A percentile compares a stretch with the other conserved stretches of the same genome.
Evolutionary conservation across 257 asterid genomes (phyloP).

Genomic region (Linaria vulgaris): DNA sequence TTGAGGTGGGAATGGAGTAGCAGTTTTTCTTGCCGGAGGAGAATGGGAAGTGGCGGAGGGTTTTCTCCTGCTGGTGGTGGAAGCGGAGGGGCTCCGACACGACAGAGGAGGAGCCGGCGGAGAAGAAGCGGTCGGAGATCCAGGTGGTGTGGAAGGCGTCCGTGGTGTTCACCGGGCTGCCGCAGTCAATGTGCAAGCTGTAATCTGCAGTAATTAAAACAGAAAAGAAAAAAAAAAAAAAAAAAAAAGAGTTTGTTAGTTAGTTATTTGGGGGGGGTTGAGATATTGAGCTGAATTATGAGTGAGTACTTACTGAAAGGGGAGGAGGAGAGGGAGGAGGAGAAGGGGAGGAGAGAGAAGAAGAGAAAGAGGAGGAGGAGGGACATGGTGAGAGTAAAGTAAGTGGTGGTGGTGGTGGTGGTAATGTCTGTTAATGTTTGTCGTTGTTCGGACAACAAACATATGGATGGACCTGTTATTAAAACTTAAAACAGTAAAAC

Average conservation of each 20-base stretch:
- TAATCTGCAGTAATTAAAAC: slow-evolving; percentile 60
- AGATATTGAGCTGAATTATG: neutral
- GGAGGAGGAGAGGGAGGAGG: slow-evolving; percentile 27
- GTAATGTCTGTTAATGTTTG: slow-evolving; percentile 17
- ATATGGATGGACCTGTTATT: no score
- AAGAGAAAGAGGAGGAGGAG: slow-evolving; percentile 27
- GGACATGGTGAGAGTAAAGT: slow-evolving; percentile 29
- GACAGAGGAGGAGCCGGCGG: slow-evolving; percentile 68
- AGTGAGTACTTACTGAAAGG: slow-evolving; percentile 41
- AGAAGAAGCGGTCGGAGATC: slow-evolving; percentile 83
- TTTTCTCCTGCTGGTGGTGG: slow-evolving; percentile 75
- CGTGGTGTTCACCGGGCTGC: slow-evolving; percentile 62
- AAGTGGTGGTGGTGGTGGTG: slow-evolving; percentile 18
- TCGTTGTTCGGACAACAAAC: slow-evolving; percentile 4
- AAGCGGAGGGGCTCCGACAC: slow-evolving; percentile 91
- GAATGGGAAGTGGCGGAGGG: slow-evolving; percentile 81
- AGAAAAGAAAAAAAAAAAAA: neutral
- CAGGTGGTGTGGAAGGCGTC: slow-evolving; percentile 68
- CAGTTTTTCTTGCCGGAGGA: slow-evolving; percentile 88
- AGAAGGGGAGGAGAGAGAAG: slow-evolving; percentile 19
- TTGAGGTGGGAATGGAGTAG: slow-evolving; percentile 58
- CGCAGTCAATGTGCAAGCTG: slow-evolving; percentile 76
- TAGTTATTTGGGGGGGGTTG: neutral
- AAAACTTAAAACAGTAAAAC: no score
- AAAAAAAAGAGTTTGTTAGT: neutral